Percentiles rank a stretch among this genome's conserved stretches.
Conservation (phyloP, 2,329 filamentous ascomycete species). For the Phialophora verrucosa region DNA sequence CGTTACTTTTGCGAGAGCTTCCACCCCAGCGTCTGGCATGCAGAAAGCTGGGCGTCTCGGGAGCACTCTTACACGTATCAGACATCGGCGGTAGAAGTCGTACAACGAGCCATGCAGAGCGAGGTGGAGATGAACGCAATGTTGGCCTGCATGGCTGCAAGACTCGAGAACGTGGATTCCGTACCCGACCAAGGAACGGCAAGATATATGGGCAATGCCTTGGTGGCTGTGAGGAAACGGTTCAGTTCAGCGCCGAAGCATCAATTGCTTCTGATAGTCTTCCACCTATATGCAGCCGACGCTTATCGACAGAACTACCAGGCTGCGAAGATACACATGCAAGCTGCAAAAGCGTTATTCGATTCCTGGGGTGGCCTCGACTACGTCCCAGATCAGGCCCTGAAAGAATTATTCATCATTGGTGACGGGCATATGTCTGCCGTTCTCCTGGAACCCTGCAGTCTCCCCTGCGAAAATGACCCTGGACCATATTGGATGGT, state of each 20-base stretch:
- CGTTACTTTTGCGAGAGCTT: slow-evolving; percentile 35
- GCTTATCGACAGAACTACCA: slow-evolving; percentile 36
- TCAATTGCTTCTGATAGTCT: slow-evolving; percentile 35
- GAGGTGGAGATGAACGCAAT: slow-evolving; percentile 39
- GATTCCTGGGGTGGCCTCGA: slow-evolving; percentile 34
- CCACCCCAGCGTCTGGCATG: slow-evolving; percentile 37
- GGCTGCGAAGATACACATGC: slow-evolving; percentile 37
- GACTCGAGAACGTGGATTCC: slow-evolving; percentile 34
- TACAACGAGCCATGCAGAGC: slow-evolving; percentile 34
- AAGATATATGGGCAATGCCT: slow-evolving; percentile 35
- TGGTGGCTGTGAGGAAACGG: slow-evolving; percentile 30
- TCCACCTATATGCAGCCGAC: slow-evolving; percentile 37
- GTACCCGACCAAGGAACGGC: slow-evolving; percentile 33
- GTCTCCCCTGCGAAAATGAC: slow-evolving; percentile 36
- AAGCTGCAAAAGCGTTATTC: slow-evolving; percentile 34
- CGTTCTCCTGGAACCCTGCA: slow-evolving; percentile 32
- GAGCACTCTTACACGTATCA: slow-evolving; percentile 34
- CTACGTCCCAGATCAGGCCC: slow-evolving; percentile 31
- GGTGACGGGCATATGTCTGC: slow-evolving; percentile 36
- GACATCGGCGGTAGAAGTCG: slow-evolving; percentile 26
- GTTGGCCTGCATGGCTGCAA: slow-evolving; percentile 37
- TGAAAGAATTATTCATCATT: slow-evolving; percentile 36
- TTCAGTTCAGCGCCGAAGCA: slow-evolving; percentile 34
- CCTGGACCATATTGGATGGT: slow-evolving; percentile 33
- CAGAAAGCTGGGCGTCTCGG: slow-evolving; percentile 32